These are phyloP conservation scores for Hyaloperonospora brassicae DNA, from an alignment of 352 stramenopile species.

Conservation along the genomic window DNA sequence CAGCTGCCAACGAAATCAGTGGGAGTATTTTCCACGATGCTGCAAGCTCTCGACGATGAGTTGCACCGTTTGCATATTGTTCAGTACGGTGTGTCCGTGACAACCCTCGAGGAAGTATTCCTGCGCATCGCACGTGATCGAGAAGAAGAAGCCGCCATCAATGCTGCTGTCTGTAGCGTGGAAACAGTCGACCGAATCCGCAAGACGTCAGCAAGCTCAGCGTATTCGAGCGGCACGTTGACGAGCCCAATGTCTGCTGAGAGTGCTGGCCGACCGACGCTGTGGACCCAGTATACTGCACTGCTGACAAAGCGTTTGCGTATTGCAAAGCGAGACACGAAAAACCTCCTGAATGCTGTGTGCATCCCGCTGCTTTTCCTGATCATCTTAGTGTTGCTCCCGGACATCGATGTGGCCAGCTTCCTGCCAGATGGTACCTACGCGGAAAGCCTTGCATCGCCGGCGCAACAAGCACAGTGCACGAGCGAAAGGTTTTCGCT, in stretches of 20 bases:
- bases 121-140: constrained; percentile 60
- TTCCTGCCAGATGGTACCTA: constrained; percentile 34
- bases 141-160: constrained; percentile 25
- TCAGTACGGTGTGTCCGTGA: constrained; percentile 95
- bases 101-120: constrained; percentile 99
- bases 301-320: constrained; percentile 52
- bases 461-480: constrained; percentile 22
- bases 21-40: constrained; percentile 84
- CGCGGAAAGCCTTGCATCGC: constrained; percentile 19
- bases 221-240: constrained; percentile 24
- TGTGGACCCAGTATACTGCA: constrained; percentile 37
- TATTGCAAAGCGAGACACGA: constrained; percentile 56
- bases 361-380: constrained; percentile 57
- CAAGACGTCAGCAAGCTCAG: constrained; percentile 33
- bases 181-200: constrained; percentile 27
- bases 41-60: constrained; percentile 71
- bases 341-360: constrained; percentile 50
- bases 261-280: constrained; percentile 17
- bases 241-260: constrained; percentile 17
- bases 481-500: constrained; percentile 19
- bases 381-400: constrained; percentile 38
- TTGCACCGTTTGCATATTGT: constrained; percentile 50
- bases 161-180: constrained; percentile 9
- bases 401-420: constrained; percentile 49
- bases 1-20: constrained; percentile 86